phyloP scores from a whole-genome alignment of 352 stramenopile genomes.

The Poterioochromonas sp. region DNA sequence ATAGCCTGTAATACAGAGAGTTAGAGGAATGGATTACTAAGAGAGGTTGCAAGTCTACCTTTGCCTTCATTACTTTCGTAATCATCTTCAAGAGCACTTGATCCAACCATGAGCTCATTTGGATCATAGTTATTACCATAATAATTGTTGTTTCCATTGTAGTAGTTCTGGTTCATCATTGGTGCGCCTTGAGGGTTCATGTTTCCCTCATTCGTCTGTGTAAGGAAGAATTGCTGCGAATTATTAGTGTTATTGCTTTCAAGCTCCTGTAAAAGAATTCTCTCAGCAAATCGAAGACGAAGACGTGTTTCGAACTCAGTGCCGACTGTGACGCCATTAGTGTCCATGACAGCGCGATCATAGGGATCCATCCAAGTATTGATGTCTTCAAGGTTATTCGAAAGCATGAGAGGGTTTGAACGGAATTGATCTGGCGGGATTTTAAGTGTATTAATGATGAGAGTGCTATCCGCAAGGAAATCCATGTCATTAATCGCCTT shows the following conservation, averaged over 20 bases:
- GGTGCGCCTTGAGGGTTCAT: too few relatives aligned
- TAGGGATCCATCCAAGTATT: neutral
- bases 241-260: conserved; percentile 7
- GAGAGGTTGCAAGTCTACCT: too few relatives aligned
- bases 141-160: neutral
- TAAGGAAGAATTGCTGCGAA: neutral
- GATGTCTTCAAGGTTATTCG: neutral
- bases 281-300: conserved; percentile 1
- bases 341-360: neutral
- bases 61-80: too few relatives aligned
- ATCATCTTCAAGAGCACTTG: neutral
- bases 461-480: neutral
- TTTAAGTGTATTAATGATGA: neutral
- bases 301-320: neutral
- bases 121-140: neutral
- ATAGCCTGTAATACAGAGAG: too few relatives aligned
- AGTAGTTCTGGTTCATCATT: neutral
- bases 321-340: neutral
- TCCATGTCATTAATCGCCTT: conserved; percentile 24
- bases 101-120: neutral
- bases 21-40: too few relatives aligned
- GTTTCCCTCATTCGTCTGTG: neutral
- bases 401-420: conserved; percentile 24
- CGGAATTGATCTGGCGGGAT: conserved; percentile 2
- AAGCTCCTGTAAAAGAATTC: conserved; percentile 21